A percentile compares a stretch with the other conserved stretches of the same genome.
Conservation (phyloP, 306 rosid genomes). For the Sindora glabra region DNA sequence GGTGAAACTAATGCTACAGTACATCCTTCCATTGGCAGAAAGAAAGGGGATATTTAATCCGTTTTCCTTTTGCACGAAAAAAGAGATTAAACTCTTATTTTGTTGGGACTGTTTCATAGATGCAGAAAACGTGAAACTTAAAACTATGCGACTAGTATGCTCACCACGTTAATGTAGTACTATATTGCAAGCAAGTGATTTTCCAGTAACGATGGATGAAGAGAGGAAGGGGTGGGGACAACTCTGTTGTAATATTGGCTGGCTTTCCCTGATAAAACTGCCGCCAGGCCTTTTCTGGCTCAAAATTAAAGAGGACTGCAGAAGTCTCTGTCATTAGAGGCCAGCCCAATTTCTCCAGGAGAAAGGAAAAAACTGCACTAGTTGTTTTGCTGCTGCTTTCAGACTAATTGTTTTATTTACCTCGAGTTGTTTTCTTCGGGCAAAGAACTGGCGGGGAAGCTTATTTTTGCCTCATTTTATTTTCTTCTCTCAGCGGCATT, state of each 20-base stretch:
- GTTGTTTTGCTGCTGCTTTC: neutral
- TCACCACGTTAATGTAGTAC: no score
- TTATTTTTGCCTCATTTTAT: neutral
- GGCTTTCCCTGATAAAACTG: neutral
- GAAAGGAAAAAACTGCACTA: neutral
- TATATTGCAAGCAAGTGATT: neutral
- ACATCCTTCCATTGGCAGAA: no score
- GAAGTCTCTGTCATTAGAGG: neutral
- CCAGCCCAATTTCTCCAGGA: neutral
- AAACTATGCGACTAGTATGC: no score
- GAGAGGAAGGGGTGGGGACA: neutral
- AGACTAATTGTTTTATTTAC: neutral
- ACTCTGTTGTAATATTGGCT: neutral
- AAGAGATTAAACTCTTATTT: no score
- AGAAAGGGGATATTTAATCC: no score
- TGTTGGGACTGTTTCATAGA: no score
- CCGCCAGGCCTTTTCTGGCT: neutral
- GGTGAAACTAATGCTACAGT: no score
- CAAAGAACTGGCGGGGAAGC: neutral
- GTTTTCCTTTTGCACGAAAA: no score
- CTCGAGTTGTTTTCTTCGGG: neutral
- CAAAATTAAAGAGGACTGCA: neutral
- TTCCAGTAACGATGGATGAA: neutral
- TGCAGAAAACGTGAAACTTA: no score
- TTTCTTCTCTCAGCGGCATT: neutral